phyloP scores from a whole-genome alignment of 176 grass and related monocot species.

The Oryza nivara region DNA sequence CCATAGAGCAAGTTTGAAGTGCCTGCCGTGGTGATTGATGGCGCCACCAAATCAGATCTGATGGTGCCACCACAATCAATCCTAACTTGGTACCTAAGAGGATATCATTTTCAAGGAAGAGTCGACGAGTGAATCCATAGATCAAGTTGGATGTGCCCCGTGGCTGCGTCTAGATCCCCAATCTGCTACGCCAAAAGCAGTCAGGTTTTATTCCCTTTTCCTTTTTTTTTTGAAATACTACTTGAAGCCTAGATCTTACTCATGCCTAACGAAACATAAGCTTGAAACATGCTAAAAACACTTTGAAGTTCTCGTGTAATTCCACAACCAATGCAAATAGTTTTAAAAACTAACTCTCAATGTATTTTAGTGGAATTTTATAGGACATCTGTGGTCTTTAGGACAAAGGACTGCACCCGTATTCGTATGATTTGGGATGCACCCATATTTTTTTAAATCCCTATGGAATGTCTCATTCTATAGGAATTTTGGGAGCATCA shows the following conservation, averaged over 20 bases:
- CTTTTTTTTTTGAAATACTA: neutral
- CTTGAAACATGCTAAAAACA: neutral
- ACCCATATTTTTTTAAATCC: neutral
- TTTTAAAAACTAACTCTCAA: neutral
- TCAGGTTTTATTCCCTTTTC: neutral
- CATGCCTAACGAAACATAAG: neutral
- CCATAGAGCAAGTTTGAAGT: neutral
- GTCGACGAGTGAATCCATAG: too few species aligned
- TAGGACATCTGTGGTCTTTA: neutral
- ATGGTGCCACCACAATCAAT: neutral
- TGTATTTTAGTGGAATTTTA: too few species aligned
- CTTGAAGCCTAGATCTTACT: neutral
- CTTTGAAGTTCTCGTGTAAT: neutral
- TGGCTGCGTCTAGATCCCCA: neutral
- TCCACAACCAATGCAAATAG: neutral
- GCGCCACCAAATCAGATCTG: too few species aligned
- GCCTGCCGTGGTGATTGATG: too few species aligned
- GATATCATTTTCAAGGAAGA: too few species aligned
- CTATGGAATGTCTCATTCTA: neutral
- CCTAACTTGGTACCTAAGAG: too few species aligned
- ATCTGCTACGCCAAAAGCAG: neutral
- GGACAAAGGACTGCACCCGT: neutral
- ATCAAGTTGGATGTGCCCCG: neutral
- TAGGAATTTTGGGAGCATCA: neutral
- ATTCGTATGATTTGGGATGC: neutral